Evolutionary conservation across 2,329 filamentous ascomycete species (phyloP).

Genomic region (Arthroderma sp.): DNA sequence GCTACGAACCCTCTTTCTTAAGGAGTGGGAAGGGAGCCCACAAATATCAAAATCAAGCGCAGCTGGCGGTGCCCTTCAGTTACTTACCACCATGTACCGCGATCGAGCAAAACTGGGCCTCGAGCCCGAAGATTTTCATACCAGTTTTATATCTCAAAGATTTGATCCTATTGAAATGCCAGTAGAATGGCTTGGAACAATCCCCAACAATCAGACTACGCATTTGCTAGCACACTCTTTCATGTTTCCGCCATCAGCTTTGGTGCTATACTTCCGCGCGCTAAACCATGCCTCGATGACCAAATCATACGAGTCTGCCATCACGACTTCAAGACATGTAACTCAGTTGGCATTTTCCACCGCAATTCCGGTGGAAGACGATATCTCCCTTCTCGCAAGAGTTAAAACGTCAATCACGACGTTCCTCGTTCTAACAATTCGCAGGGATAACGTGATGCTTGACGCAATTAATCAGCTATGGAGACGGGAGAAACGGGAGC

Average conservation of each 20-base stretch:
- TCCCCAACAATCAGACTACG: conserved; percentile 47
- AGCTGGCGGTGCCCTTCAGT: conserved; percentile 62
- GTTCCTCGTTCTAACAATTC: conserved; percentile 57
- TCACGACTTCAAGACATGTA: conserved; percentile 33
- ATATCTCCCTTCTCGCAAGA: conserved; percentile 48
- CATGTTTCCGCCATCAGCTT: conserved; percentile 57
- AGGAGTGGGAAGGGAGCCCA: conserved; percentile 67
- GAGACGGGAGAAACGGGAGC: conserved; percentile 67
- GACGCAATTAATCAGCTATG: conserved; percentile 82
- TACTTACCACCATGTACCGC: conserved; percentile 62
- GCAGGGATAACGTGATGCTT: conserved; percentile 52
- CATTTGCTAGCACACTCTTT: conserved; percentile 73
- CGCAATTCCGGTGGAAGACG: conserved; percentile 39
- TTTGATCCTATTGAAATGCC: conserved; percentile 65
- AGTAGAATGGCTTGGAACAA: conserved; percentile 53
- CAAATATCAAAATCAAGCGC: conserved; percentile 56
- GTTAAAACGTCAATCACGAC: conserved; percentile 55
- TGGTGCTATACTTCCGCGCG: conserved; percentile 74
- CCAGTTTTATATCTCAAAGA: conserved; percentile 61
- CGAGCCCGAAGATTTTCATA: conserved; percentile 56
- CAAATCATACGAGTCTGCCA: conserved; percentile 57
- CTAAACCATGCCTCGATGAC: conserved; percentile 84
- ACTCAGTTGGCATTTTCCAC: conserved; percentile 31
- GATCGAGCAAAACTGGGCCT: conserved; percentile 55
- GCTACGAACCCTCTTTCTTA: conserved; percentile 54